Evolutionary conservation across 148 eudicot genomes (phyloP).

Genomic region (Bassia scoparia): DNA sequence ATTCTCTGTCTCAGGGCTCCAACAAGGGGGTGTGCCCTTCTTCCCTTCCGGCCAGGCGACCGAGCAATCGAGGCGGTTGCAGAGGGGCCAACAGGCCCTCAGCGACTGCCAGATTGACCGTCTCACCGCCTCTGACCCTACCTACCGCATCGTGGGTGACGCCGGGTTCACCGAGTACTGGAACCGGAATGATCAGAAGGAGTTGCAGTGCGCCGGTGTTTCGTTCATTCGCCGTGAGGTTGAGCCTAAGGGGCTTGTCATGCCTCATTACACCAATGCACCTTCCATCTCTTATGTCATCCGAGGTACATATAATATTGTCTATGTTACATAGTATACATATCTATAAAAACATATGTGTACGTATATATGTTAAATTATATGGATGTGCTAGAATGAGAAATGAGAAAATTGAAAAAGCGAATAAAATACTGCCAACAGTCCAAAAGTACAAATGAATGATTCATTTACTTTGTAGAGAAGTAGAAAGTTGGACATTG

Average conservation of each 20-base stretch:
- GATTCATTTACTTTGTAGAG: no score
- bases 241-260: constrained; percentile 44
- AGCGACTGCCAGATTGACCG: constrained; percentile 38
- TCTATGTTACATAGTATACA: no score
- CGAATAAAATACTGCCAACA: no score
- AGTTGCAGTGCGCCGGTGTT: constrained; percentile 55
- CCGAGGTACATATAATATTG: constrained; percentile 27
- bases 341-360: no score
- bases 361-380: no score
- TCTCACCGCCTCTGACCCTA: constrained; percentile 49
- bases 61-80: constrained; percentile 8
- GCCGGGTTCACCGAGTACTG: constrained; percentile 54
- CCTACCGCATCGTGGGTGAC: constrained; percentile 31
- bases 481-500: no score
- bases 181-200: constrained; percentile 32
- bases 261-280: constrained; percentile 53
- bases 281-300: constrained; percentile 43
- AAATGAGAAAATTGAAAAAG: no score
- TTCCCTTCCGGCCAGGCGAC: constrained; percentile 8
- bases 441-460: no score
- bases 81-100: constrained; percentile 24
- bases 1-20: neutral
- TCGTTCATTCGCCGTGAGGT: constrained; percentile 33
- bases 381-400: no score
- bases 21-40: constrained; percentile 9